Conservation (phyloP, 345 rosid species). For the Boechera divaricarpa region DNA sequence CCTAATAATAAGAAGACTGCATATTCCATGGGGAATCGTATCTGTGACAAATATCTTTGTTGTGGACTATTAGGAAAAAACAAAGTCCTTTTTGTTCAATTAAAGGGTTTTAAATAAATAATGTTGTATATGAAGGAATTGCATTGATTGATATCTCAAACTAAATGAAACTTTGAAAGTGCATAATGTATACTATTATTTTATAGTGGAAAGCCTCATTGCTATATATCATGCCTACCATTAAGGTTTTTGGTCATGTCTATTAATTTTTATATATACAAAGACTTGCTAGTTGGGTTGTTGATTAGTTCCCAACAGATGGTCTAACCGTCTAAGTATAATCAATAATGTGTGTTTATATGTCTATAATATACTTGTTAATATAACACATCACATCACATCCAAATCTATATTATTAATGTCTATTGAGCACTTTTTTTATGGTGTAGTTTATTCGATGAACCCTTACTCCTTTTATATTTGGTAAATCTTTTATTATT, state of each 20-base stretch:
- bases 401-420: not conserved
- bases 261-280: not conserved
- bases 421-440: not conserved
- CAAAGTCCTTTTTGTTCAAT: not conserved
- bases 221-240: conserved; percentile 29
- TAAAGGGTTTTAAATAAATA: not conserved
- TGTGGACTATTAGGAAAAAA: not conserved
- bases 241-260: not conserved
- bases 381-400: not conserved
- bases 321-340: not conserved
- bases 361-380: not conserved
- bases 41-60: not conserved
- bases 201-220: conserved; percentile 11
- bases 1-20: not conserved
- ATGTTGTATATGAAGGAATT: not conserved
- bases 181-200: not conserved
- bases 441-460: not conserved
- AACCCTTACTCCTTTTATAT: too few relatives aligned
- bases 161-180: not conserved
- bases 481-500: too few relatives aligned
- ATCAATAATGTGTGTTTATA: not conserved
- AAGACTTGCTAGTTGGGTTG: conserved; percentile 22
- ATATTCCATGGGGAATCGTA: not conserved
- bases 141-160: not conserved
- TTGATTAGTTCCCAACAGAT: conserved; percentile 27